A percentile compares a stretch with the other conserved stretches of the same genome.
Evolutionary conservation across 352 stramenopile genomes (phyloP).

Genomic region (Phytophthora brassicae): DNA sequence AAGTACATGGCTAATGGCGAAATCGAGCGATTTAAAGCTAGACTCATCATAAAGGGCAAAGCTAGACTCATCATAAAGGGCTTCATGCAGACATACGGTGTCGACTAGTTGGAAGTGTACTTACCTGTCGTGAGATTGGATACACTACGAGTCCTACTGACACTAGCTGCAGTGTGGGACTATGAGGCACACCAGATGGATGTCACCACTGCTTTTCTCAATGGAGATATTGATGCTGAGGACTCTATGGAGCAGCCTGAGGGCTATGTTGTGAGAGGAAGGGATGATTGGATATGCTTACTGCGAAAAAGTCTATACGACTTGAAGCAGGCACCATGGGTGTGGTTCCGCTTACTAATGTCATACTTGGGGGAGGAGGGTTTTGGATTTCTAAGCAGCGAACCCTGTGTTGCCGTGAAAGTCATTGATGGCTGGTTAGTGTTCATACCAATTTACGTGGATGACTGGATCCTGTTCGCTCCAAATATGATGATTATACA

Average conservation of each 20-base stretch:
- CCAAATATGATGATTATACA: conserved; percentile 12
- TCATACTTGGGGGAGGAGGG: conserved; percentile 12
- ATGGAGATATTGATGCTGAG: conserved; percentile 17
- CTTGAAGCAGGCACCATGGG: conserved; percentile 25
- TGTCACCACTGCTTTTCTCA: conserved; percentile 7
- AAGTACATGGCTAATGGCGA: conserved; percentile 2
- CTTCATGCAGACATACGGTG: conserved; percentile 5
- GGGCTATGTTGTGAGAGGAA: conserved; percentile 9
- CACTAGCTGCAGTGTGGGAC: too few species aligned
- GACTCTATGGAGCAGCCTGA: conserved; percentile 27
- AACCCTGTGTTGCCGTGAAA: conserved; percentile 27
- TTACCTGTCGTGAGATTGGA: too few species aligned
- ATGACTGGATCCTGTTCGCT: conserved; percentile 30
- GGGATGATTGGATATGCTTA: conserved; percentile 16
- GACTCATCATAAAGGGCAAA: too few species aligned
- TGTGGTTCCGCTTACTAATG: conserved; percentile 28
- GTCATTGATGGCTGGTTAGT: conserved; percentile 9
- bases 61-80: conserved; percentile 5
- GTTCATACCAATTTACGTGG: conserved; percentile 29
- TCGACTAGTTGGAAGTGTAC: too few species aligned
- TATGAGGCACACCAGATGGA: too few species aligned
- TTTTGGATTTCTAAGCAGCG: conserved; percentile 14
- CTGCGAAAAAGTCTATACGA: conserved; percentile 24
- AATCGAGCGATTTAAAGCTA: conserved; percentile 8
- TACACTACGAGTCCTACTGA: too few species aligned